Base-by-base conservation (phyloP, 768 basidiomycete genomes). In the Phaeotremella fagi region DNA sequence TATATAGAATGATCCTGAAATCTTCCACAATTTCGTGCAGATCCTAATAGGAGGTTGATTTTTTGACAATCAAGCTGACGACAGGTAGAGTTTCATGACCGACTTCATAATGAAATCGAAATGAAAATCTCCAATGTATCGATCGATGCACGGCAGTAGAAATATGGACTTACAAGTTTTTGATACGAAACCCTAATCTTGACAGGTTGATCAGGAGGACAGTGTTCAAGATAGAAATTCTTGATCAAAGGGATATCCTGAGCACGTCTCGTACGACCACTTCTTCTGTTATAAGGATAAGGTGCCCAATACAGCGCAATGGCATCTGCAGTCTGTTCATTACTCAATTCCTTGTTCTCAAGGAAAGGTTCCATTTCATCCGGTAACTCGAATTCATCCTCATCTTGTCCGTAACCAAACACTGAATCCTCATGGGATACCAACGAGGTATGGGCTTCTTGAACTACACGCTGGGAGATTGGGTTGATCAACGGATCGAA, bases 151-250 rank as follows among this genome's bases (percentile, higher is more conserved):
- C n/a, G n/a, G n/a, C n/a, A n/a, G 7, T 9, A 45, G 15, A 28
- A 25, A 5, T 9, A 15, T 14, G 20, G 3, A 60, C 69, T 61
- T 54, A 94, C 80, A 26, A 99, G 79, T 77, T 99, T 99, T 79
- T 99, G 95, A 72, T 99, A 98, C 29, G 94, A 98, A 0, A 99
- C 95, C 57, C 95, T 86, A 66, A 98, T 89, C 81, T 99, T 99
- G 72, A 97, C 94, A 0, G 92, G 83, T 70, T 95, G 91, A 38
- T 85, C 85, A 0, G 92, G 90, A 27, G 95, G 95, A 69, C 94
- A 98, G 71, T 99, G 95, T 72, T 99, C 95, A 25, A 97, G 80
- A 69, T 98, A 99, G 89, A 92, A 99, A 65, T 89, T 88, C 80
- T 99, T 98, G 63, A 98, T 88, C 48, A 98, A 79, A 2, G 94